Conservation (phyloP, 805 yeast genomes). For the Nakazawaea populi region DNA sequence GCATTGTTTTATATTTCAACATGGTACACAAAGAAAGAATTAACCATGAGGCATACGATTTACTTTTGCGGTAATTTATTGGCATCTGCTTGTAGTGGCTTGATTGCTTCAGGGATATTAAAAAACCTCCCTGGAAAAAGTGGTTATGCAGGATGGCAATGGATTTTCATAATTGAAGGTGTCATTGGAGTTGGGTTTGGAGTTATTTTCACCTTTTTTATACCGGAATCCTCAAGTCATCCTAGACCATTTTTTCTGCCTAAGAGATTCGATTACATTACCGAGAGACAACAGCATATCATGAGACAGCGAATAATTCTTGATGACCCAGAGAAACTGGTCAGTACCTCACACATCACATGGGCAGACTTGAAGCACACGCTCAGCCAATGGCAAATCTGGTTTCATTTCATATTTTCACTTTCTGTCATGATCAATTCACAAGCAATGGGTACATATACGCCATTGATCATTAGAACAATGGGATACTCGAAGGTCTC, state of each 20-base stretch:
- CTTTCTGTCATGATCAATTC: conserved; percentile 4
- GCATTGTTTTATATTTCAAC: conserved; percentile 58
- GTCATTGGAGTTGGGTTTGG: conserved; percentile 17
- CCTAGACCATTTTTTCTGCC: conserved; percentile 19
- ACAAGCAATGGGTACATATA: conserved; percentile 12
- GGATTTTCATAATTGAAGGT: conserved; percentile 65
- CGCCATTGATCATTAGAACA: conserved; percentile 12
- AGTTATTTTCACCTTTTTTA: conserved; percentile 26
- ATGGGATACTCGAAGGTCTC: conserved; percentile 11
- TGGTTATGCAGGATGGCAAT: conserved; percentile 50
- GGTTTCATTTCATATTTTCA: conserved; percentile 4
- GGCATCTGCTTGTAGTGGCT: conserved; percentile 31
- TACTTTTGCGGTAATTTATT: conserved; percentile 36
- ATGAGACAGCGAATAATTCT: conserved; percentile 9
- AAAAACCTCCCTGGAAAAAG: conserved; percentile 28
- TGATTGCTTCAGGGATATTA: conserved; percentile 42
- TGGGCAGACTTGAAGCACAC: background rate
- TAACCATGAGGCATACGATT: conserved; percentile 44
- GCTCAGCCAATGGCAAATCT: background rate
- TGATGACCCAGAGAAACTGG: conserved; percentile 25
- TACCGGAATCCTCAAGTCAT: conserved; percentile 22
- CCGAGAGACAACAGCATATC: conserved; percentile 12
- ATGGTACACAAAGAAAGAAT: conserved; percentile 55
- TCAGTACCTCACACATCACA: background rate
- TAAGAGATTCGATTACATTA: conserved; percentile 8